Conservation (phyloP, 192 early-diverging fungal genomes). For the Linnemannia exigua region DNA sequence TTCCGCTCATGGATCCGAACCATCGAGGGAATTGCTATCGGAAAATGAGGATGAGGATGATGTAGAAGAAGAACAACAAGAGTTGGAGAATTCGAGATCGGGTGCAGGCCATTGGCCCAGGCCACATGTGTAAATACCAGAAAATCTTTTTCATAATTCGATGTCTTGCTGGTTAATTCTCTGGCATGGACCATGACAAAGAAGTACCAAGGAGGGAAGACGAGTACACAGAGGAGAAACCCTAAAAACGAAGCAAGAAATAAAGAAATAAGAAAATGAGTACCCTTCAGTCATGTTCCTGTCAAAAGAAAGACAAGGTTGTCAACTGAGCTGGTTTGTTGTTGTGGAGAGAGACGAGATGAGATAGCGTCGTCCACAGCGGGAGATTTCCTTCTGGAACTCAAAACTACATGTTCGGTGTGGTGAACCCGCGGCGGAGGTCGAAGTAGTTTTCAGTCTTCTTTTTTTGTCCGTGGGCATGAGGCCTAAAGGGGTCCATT, state of each 20-base stretch:
- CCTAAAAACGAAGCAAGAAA: too few relatives aligned
- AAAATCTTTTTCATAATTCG: too few relatives aligned
- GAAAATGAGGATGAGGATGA: neutral
- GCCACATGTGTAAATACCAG: too few relatives aligned
- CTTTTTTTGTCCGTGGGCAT: too few relatives aligned
- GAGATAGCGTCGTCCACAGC: neutral
- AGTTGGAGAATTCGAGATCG: too few relatives aligned
- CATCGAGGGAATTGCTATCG: neutral
- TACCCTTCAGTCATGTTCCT: neutral
- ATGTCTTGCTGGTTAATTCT: too few relatives aligned
- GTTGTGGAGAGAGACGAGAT: neutral
- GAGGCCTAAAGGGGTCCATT: too few relatives aligned
- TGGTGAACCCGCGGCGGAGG: too few relatives aligned
- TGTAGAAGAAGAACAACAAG: neutral
- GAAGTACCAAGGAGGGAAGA: neutral
- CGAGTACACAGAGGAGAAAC: too few relatives aligned
- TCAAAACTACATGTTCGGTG: too few relatives aligned
- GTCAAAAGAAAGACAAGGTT: neutral
- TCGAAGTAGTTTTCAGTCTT: too few relatives aligned
- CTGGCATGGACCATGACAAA: neutral
- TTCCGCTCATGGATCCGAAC: neutral
- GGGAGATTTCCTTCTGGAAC: neutral
- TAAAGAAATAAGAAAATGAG: neutral
- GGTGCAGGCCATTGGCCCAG: neutral
- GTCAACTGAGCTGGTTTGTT: neutral